phyloP scores from a whole-genome alignment of 805 yeast genomes.

The Brettanomyces anomalus region DNA sequence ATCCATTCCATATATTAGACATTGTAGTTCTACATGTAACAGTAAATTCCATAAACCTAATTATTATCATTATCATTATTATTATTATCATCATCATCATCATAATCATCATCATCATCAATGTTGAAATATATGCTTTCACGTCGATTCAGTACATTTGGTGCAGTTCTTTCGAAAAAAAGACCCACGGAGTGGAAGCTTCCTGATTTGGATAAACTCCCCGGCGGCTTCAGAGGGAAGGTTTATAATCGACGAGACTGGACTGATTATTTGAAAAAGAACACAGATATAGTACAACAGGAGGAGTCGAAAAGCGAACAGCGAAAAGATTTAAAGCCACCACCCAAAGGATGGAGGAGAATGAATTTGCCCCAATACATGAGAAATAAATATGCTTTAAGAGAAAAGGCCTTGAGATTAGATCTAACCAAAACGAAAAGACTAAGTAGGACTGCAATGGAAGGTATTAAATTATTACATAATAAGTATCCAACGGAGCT shows the following conservation, averaged over 20 bases:
- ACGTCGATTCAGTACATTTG: neutral
- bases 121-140: neutral
- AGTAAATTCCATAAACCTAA: no score
- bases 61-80: no score
- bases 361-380: conserved; percentile 55
- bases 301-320: conserved; percentile 7
- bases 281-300: conserved; percentile 11
- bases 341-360: conserved; percentile 40
- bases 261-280: conserved; percentile 15
- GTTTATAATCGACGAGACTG: conserved; percentile 23
- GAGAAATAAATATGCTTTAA: conserved; percentile 54
- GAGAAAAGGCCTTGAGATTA: conserved; percentile 48
- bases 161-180: conserved; percentile 2
- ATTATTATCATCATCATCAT: no score
- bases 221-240: conserved; percentile 27
- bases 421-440: conserved; percentile 63
- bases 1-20: no score
- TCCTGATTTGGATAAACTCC: conserved; percentile 25
- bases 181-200: conserved; percentile 26
- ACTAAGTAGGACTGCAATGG: conserved; percentile 62
- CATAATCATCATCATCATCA: no score
- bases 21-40: no score
- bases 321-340: conserved; percentile 12
- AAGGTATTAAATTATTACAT: conserved; percentile 50
- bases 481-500: conserved; percentile 47